phyloP scores from a whole-genome alignment of 441 rosid species.

The Flueggea neowawraea region DNA sequence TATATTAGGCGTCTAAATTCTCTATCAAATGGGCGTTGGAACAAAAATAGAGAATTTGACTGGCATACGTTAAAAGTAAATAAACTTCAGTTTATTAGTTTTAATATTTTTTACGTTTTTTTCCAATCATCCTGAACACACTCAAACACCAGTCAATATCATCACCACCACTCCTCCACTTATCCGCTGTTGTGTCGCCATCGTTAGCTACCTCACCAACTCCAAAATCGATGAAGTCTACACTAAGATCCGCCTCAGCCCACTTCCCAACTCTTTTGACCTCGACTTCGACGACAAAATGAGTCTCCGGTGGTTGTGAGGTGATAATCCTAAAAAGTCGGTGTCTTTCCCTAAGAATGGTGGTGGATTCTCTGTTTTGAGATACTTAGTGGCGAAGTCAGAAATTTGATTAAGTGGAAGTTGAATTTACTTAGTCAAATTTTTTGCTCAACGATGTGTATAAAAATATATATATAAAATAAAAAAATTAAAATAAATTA shows the following conservation, averaged over 20 bases:
- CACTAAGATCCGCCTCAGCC: conserved; percentile 60
- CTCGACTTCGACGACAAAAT: conserved; percentile 24
- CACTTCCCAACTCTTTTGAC: conserved; percentile 19
- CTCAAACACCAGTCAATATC: conserved; percentile 55
- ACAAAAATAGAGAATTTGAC: no score
- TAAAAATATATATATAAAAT: no score
- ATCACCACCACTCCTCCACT: conserved; percentile 40
- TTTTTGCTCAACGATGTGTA: no score
- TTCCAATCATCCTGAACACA: conserved; percentile 96
- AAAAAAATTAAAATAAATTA: no score
- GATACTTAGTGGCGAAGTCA: no score
- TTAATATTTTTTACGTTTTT: conserved; percentile 39
- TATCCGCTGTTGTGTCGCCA: conserved; percentile 61
- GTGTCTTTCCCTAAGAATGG: conserved; percentile 96
- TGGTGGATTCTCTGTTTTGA: conserved; percentile 99
- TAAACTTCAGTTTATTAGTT: no score
- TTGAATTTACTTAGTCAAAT: no score
- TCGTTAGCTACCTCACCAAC: conserved; percentile 74
- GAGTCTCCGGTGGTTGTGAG: no score
- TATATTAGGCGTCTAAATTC: no score
- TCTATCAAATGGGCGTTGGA: no score
- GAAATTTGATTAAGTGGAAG: no score
- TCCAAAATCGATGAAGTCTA: conserved; percentile 84
- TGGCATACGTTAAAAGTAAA: no score
- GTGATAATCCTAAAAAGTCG: conserved; percentile 25